Base-by-base conservation (phyloP, 2,329 filamentous ascomycete species). In the Alternaria sp. region DNA sequence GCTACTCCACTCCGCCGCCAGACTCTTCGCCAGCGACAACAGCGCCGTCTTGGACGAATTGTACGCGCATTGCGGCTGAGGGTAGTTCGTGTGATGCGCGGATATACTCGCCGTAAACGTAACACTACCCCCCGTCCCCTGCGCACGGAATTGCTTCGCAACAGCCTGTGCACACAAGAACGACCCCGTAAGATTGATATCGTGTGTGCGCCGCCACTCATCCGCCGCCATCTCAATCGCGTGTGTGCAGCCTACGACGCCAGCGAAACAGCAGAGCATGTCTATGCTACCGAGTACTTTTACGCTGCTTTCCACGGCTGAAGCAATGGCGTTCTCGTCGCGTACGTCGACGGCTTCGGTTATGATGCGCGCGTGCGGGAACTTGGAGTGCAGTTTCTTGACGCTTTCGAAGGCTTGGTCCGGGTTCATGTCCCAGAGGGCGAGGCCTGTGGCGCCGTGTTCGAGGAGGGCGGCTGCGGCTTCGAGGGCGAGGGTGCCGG, bases 1-100 rank as follows among this genome's bases (percentile, higher is more conserved):
- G 1, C 82, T 79, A 1, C 89, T 89, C 91, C 91, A 93, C 77
- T 94, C 91, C 0, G 89, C 90, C 0, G 91, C 91, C 15, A 93
- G 79, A 36, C 84, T 89, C 66, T 85, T 87, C 54, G 87, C 89
- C 68, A 93, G 76, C 54, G 87, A 86, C 28, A 91, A 69, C 1
- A 93, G 77, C 0, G 87, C 90, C 0, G 89, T 87, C 77, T 94
- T 94, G 66, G 85, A 88, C 1, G 88, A 88, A 68, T 94, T 93
- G 74, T 94, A 93, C 0, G 88, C 86, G 0, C 83, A 84, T 72
- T 93, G 91, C 0, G 91, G 90, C 73, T 93, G 90, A 0, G 91
- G 90, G 71, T 84, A 93, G 70, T 93, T 93, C 59, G 91, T 89
- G 3, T 85, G 76, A 66, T 93, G 90, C 0, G 84, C 91, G 1